A percentile compares a stretch with the other conserved stretches of the same genome.
These are phyloP conservation scores for Clonostachys sp. DNA, from an alignment of 2,329 filamentous ascomycete species.

Conservation along the genomic window DNA sequence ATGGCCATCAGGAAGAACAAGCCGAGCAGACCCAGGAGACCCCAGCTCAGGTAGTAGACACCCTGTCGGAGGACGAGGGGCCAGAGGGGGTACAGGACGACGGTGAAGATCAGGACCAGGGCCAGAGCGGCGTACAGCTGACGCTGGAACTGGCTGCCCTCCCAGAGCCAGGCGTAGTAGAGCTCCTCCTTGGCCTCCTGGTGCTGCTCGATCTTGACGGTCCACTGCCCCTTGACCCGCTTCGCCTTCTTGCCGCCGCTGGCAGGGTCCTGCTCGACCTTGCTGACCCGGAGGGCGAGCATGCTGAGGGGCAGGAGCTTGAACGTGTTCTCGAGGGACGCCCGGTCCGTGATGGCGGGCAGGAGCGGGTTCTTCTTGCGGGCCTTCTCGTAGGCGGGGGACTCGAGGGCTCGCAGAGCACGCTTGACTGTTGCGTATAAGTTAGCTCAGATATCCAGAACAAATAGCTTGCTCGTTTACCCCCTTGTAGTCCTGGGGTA, in stretches of 20 bases:
- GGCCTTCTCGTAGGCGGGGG: conserved; percentile 85
- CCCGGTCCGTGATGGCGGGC: conserved; percentile 81
- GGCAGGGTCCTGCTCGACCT: conserved; percentile 66
- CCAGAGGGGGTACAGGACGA: conserved; percentile 96
- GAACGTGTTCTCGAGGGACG: conserved; percentile 87
- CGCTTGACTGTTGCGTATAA: conserved; percentile 69
- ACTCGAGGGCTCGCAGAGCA: conserved; percentile 84
- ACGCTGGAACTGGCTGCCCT: conserved; percentile 89
- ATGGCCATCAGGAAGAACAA: conserved; percentile 98
- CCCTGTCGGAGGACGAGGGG: conserved; percentile 85
- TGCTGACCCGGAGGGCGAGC: conserved; percentile 83
- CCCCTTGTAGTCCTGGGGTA: background rate
- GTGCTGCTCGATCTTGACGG: conserved; percentile 90
- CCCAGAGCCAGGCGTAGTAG: conserved; percentile 97
- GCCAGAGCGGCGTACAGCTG: conserved; percentile 87
- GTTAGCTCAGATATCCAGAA: too few species aligned
- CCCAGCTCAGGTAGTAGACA: conserved; percentile 97
- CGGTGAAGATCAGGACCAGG: conserved; percentile 75
- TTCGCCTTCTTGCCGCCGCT: conserved; percentile 66
- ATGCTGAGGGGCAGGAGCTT: conserved; percentile 93
- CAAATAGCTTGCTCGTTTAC: background rate
- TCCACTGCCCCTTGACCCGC: conserved; percentile 94
- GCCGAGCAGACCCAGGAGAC: conserved; percentile 81
- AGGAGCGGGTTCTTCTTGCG: conserved; percentile 85
- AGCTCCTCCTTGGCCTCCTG: conserved; percentile 83